Percentiles rank a stretch among this genome's conserved stretches.
Conservation (phyloP, 1,284 basidiomycete species). For the Irpex lacteus region DNA sequence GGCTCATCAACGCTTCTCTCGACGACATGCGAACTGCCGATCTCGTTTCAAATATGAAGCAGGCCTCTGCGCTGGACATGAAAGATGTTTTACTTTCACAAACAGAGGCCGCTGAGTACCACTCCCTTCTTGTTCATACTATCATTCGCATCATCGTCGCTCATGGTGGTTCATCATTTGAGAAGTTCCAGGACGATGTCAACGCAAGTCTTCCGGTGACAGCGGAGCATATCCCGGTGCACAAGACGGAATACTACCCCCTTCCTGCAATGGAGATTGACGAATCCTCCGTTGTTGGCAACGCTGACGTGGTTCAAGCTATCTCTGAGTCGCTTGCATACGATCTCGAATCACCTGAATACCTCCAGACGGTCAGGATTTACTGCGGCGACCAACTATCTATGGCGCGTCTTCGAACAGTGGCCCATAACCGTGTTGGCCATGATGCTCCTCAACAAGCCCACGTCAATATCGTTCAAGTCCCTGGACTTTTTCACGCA, state of each 20-base stretch:
- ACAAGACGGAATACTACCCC: slow-evolving; percentile 31
- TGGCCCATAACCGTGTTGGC: slow-evolving; percentile 30
- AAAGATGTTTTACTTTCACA: slow-evolving; percentile 24
- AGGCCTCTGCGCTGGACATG: slow-evolving; percentile 22
- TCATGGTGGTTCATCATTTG: slow-evolving; percentile 28
- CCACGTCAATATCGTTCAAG: background rate
- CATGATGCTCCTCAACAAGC: slow-evolving; percentile 24
- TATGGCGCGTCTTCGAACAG: slow-evolving; percentile 30
- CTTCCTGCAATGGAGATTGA: slow-evolving; percentile 36
- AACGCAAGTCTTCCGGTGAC: slow-evolving; percentile 20
- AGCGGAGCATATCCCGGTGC: slow-evolving; percentile 27
- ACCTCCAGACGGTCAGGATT: slow-evolving; percentile 20
- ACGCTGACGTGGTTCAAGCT: slow-evolving; percentile 32
- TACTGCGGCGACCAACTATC: slow-evolving; percentile 37
- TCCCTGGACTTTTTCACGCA: background rate
- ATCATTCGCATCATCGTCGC: slow-evolving; percentile 33
- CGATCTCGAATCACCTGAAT: slow-evolving; percentile 8
- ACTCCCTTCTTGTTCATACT: slow-evolving; percentile 23
- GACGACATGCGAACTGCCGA: slow-evolving; percentile 22
- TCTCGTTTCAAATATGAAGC: slow-evolving; percentile 17
- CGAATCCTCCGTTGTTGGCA: slow-evolving; percentile 33
- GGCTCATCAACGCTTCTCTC: slow-evolving; percentile 18
- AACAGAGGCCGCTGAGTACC: slow-evolving; percentile 18
- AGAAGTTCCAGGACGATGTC: slow-evolving; percentile 23
- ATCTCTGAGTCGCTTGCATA: slow-evolving; percentile 28